Evolutionary conservation across 345 rosid genomes (phyloP).

Genomic region (Firmiana major): DNA sequence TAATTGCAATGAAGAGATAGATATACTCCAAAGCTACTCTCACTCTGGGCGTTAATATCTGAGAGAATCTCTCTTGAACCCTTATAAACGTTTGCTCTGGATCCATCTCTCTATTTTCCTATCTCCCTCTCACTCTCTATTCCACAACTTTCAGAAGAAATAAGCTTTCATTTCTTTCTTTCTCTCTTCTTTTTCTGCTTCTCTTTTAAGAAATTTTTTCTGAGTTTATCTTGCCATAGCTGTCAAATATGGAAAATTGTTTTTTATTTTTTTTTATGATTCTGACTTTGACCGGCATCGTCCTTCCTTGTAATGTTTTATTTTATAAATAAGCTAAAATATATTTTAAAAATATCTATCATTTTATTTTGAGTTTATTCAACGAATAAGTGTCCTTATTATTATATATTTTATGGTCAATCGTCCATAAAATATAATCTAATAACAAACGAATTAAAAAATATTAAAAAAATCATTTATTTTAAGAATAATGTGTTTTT

Average conservation of each 20-base stretch:
- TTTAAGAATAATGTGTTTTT: too few species aligned
- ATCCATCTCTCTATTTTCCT: slow-evolving; percentile 54
- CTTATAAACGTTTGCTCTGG: slow-evolving; percentile 91
- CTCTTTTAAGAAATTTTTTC: neutral
- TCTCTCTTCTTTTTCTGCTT: neutral
- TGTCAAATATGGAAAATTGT: neutral
- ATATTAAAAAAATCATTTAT: too few species aligned
- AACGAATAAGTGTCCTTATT: too few species aligned
- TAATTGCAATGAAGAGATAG: slow-evolving; percentile 71
- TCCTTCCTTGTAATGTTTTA: neutral
- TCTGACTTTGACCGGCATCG: neutral
- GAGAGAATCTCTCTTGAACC: slow-evolving; percentile 88
- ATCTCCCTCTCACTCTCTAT: neutral
- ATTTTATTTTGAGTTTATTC: too few species aligned
- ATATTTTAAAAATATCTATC: too few species aligned
- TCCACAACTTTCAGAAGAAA: neutral
- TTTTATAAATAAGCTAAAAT: too few species aligned
- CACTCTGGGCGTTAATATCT: slow-evolving; percentile 71
- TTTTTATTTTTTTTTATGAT: too few species aligned
- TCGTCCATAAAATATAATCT: too few species aligned
- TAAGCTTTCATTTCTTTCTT: neutral
- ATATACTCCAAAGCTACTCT: slow-evolving; percentile 85
- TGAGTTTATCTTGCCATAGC: neutral
- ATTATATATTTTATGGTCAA: too few species aligned
- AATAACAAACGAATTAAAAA: too few species aligned